Percentiles rank a stretch among this genome's conserved stretches.
Conservation (phyloP, 768 basidiomycete species). For the Panus rudis region DNA sequence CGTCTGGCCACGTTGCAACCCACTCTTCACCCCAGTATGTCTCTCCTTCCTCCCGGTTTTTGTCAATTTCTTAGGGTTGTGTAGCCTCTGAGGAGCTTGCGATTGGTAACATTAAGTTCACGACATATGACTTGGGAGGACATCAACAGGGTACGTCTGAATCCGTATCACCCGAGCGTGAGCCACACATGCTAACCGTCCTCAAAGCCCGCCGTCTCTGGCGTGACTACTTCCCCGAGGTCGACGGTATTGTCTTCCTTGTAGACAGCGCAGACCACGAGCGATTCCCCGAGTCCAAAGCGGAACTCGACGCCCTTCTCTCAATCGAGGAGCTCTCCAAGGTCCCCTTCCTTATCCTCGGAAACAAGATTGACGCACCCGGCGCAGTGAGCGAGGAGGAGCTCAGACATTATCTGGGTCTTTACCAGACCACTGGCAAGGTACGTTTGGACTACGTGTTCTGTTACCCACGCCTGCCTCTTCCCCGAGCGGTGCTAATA, state of each 20-base stretch:
- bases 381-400: constrained; percentile 98
- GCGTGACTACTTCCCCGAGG: constrained; percentile 99
- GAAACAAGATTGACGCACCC: constrained; percentile 99
- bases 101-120: constrained; percentile 98
- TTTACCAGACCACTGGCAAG: constrained; percentile 99
- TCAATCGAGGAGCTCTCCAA: constrained; percentile 92
- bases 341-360: constrained; percentile 96
- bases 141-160: constrained; percentile 78
- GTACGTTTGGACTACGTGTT: constrained; percentile 33
- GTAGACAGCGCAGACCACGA: constrained; percentile 97
- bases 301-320: constrained; percentile 92
- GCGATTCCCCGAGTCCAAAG: constrained; percentile 93
- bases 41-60: not conserved
- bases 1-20: constrained; percentile 95
- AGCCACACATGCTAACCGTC: not conserved
- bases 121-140: constrained; percentile 96
- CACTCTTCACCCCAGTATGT: constrained; percentile 92
- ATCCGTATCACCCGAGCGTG: constrained; percentile 3
- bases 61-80: constrained; percentile 5
- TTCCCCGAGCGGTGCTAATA: constrained; percentile 3
- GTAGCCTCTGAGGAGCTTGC: constrained; percentile 98
- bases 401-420: constrained; percentile 86
- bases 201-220: constrained; percentile 88
- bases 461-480: not conserved
- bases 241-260: constrained; percentile 97